phyloP scores from a whole-genome alignment of 2,329 filamentous ascomycete genomes.

The Xylariaceae sp. region DNA sequence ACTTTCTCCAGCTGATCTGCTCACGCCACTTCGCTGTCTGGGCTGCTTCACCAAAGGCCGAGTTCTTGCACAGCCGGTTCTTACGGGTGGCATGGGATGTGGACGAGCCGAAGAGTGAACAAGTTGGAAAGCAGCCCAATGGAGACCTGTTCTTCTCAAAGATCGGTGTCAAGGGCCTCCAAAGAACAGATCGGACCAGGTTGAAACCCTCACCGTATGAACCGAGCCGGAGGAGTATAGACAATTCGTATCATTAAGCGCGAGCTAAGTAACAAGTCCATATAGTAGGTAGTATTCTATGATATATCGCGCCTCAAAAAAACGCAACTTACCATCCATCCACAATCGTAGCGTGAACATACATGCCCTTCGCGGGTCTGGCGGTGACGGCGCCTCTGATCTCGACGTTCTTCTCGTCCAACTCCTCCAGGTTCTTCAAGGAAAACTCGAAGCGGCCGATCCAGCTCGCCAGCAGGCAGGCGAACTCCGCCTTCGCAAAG shows the following conservation, averaged over 20 bases:
- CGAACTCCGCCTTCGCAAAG: constrained; percentile 85
- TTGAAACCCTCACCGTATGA: neutral
- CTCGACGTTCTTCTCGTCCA: constrained; percentile 67
- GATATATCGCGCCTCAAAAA: neutral
- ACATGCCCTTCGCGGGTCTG: constrained; percentile 72
- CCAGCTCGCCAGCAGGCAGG: constrained; percentile 76
- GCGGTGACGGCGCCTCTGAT: constrained; percentile 73
- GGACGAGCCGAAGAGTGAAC: constrained; percentile 39
- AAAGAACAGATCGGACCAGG: constrained; percentile 13
- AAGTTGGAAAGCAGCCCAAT: constrained; percentile 31
- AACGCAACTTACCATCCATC: constrained; percentile 60
- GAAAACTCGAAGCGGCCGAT: constrained; percentile 73
- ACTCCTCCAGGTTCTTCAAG: constrained; percentile 58
- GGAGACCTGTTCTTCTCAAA: constrained; percentile 27
- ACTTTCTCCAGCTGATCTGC: constrained; percentile 29
- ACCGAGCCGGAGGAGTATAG: neutral
- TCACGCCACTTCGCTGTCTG: constrained; percentile 43
- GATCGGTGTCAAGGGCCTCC: constrained; percentile 20
- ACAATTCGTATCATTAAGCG: neutral
- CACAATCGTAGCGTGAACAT: constrained; percentile 67
- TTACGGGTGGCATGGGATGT: constrained; percentile 46
- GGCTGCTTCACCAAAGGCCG: constrained; percentile 42
- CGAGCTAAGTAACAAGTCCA: neutral
- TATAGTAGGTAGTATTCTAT: neutral
- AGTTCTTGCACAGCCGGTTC: constrained; percentile 43